phyloP scores from a whole-genome alignment of 805 yeast species.

The Tetrapisispora fleetii region DNA sequence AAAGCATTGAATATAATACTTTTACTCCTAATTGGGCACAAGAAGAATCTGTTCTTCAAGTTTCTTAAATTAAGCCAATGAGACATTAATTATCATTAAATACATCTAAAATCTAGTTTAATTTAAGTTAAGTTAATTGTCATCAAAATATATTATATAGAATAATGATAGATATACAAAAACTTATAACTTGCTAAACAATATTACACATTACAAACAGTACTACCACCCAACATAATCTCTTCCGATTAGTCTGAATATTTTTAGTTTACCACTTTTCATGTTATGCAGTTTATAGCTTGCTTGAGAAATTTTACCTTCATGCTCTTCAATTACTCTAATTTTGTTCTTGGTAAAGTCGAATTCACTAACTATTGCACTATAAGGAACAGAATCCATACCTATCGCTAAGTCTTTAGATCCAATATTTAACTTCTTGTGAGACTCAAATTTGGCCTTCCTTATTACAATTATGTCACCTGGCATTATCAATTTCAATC shows the following conservation, averaged over 20 bases:
- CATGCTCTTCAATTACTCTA: conserved; percentile 50
- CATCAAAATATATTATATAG: not conserved
- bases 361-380: conserved; percentile 58
- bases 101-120: not conserved
- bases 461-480: conserved; percentile 80
- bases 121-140: not conserved
- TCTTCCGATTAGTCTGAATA: conserved; percentile 70
- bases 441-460: conserved; percentile 64
- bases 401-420: conserved; percentile 57
- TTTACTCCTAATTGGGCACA: conserved; percentile 39
- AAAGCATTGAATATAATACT: conserved; percentile 33
- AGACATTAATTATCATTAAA: not conserved
- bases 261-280: conserved; percentile 67
- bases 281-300: conserved; percentile 63
- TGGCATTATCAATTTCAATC: conserved; percentile 54
- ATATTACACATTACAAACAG: not conserved
- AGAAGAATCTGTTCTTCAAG: not conserved
- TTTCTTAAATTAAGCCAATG: not conserved
- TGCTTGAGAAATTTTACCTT: conserved; percentile 47
- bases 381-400: conserved; percentile 36
- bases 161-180: not conserved
- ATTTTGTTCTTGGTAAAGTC: conserved; percentile 65
- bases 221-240: conserved; percentile 61
- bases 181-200: not conserved
- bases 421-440: conserved; percentile 34